These are phyloP conservation scores for Primulina huaijiensis DNA, from an alignment of 257 asterid genomes.

Conservation along the genomic window DNA sequence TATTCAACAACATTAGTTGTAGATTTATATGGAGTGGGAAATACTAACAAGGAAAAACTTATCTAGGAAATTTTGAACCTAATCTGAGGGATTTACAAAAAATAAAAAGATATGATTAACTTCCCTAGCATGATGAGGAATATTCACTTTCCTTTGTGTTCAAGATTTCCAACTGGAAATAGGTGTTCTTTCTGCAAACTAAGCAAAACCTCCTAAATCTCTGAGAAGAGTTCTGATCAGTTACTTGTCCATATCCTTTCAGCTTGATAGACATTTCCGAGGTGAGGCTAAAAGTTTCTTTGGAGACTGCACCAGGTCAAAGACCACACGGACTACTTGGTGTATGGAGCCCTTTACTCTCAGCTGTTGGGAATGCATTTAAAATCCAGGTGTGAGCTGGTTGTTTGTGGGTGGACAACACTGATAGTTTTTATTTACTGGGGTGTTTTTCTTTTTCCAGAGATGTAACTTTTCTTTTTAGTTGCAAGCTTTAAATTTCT, in stretches of 20 bases:
- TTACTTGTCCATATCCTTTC: constrained; percentile 29
- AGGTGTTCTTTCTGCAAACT: constrained; percentile 5
- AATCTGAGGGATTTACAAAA: no score
- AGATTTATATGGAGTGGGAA: no score
- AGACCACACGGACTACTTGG: constrained; percentile 94
- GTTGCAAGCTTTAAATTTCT: constrained; percentile 19
- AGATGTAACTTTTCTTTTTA: background rate
- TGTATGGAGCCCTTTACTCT: constrained; percentile 93
- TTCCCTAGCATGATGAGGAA: no score
- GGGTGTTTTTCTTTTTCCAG: background rate
- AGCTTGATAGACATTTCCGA: constrained; percentile 95
- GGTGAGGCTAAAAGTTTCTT: constrained; percentile 76
- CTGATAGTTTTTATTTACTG: constrained; percentile 17
- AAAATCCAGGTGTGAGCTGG: constrained; percentile 67
- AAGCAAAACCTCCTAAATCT: constrained; percentile 13
- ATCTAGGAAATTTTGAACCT: no score
- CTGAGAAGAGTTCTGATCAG: constrained; percentile 12
- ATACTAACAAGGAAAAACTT: no score
- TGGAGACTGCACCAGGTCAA: constrained; percentile 91
- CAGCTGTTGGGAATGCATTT: constrained; percentile 96
- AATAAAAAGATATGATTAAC: no score
- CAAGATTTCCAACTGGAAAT: background rate
- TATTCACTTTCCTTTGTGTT: no score
- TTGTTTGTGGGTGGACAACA: constrained; percentile 20
- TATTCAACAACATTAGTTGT: no score